Percentiles rank a stretch among this genome's conserved stretches.
phyloP scores from a whole-genome alignment of 2,329 filamentous ascomycete species.

The Claviceps fusiformis region DNA sequence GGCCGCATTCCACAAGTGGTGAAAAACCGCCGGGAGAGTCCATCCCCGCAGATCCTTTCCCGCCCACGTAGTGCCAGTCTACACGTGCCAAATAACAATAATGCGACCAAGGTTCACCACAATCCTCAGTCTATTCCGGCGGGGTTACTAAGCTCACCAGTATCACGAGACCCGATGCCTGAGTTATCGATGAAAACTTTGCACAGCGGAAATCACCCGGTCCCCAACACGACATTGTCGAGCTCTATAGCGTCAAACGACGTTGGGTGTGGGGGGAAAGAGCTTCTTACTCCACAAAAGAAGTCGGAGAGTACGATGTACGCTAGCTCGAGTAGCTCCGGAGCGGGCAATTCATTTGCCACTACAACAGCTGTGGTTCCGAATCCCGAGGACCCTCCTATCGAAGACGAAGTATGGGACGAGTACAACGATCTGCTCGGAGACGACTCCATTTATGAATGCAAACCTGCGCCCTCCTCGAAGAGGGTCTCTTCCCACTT shows the following conservation, averaged over 20 bases:
- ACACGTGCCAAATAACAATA: slow-evolving; percentile 19
- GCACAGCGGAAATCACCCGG: slow-evolving; percentile 18
- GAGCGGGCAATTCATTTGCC: slow-evolving; percentile 38
- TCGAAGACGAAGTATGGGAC: slow-evolving; percentile 84
- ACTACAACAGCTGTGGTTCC: slow-evolving; percentile 56
- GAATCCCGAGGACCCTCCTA: slow-evolving; percentile 44
- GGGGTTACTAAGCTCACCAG: slow-evolving; percentile 31
- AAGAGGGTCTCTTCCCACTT: slow-evolving; percentile 42
- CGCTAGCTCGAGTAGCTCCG: slow-evolving; percentile 52
- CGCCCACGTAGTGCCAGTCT: slow-evolving; percentile 55
- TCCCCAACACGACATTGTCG: slow-evolving; percentile 17
- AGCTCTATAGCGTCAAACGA: slow-evolving; percentile 18
- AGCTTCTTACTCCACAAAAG: slow-evolving; percentile 61
- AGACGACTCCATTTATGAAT: slow-evolving; percentile 34
- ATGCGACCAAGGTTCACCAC: slow-evolving; percentile 15
- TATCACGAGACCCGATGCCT: slow-evolving; percentile 22
- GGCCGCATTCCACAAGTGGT: slow-evolving; percentile 78
- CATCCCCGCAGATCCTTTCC: slow-evolving; percentile 71
- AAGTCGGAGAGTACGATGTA: slow-evolving; percentile 46
- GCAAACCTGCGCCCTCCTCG: slow-evolving; percentile 41
- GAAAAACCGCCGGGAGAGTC: slow-evolving; percentile 50
- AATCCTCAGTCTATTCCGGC: slow-evolving; percentile 30
- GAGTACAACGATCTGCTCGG: slow-evolving; percentile 86
- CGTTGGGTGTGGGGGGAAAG: slow-evolving; percentile 24
- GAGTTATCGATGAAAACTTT: slow-evolving; percentile 23